phyloP scores from a whole-genome alignment of 139 green algal genomes.

The Coccomyxa sp. region DNA sequence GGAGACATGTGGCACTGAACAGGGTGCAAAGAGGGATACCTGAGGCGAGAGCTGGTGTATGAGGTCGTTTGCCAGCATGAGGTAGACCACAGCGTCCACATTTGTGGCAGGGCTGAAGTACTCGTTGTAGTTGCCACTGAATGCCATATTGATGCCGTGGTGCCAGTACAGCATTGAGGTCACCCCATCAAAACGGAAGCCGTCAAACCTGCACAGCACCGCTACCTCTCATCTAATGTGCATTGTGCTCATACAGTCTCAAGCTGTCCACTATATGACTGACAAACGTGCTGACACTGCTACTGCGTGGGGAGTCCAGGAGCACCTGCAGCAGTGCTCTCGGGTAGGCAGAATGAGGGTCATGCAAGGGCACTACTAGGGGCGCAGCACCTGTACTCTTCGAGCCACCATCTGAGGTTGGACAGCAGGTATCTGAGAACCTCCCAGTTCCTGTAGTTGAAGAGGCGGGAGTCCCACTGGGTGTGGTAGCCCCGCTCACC shows the following conservation, averaged over 20 bases:
- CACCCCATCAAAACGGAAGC: conserved; percentile 95
- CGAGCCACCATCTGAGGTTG: conserved; percentile 94
- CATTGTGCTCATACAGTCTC: too few relatives aligned
- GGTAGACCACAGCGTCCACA: conserved; percentile 93
- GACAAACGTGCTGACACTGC: too few relatives aligned
- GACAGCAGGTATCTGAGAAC: conserved; percentile 87
- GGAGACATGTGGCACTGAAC: neutral
- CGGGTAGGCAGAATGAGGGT: too few relatives aligned
- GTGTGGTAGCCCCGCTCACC: conserved; percentile 84
- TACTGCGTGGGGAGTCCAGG: too few relatives aligned
- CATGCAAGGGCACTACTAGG: neutral
- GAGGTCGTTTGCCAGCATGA: conserved; percentile 91
- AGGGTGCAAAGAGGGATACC: conserved; percentile 8
- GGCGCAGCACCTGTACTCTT: conserved; percentile 72
- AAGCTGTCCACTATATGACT: too few relatives aligned
- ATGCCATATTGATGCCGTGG: conserved; percentile 86
- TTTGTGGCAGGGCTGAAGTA: conserved; percentile 64
- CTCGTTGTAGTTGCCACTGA: conserved; percentile 76
- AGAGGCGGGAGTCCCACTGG: conserved; percentile 85
- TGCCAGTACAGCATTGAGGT: conserved; percentile 98
- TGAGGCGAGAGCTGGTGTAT: conserved; percentile 66
- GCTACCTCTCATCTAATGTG: too few relatives aligned
- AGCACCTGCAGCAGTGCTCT: too few relatives aligned
- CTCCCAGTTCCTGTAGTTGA: conserved; percentile 88
- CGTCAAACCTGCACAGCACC: conserved; percentile 89